Base-by-base conservation (phyloP, 768 basidiomycete species). In the button mushroom (Agaricus bisporus) region DNA sequence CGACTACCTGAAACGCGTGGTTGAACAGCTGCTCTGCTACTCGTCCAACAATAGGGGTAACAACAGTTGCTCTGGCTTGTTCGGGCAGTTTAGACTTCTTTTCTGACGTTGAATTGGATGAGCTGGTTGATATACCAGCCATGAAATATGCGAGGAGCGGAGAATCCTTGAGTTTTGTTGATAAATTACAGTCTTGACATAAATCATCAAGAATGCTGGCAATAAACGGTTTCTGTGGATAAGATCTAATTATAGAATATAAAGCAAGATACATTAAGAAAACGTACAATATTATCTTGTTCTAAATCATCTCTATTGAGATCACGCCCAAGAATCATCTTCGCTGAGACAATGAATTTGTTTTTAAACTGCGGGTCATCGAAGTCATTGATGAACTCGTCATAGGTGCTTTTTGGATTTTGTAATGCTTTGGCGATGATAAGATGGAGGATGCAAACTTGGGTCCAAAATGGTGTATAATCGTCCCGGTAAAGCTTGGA, bases 391-490 rank as follows among this genome's bases (percentile, higher is more conserved):
- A 73, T 53, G 43, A 82, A 81, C 8, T 69, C 63, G 1, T 67
- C 58, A 22, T 74, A 75, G 10, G 69, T 70, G 4, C 75, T 56
- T 10, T 70, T 62, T 1, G 70, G 63, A 45, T 69, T 51, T 4
- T 63, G 60, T 5, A 76, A 56, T 15, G 73, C 68, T 1, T 62
- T 63, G 0, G 66, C 64, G 14, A 81, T 66, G 4, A 82, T 55
- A n/a, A 77, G 64, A 58, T 83, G 76, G 1, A 80, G 66, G 15
- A 83, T 49, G 1, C 70, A 73, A 57, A 84, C 81, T 43, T 67
- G 69, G 8, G 72, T 66, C 73, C 77, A 81, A 53, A 84, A 80
- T 0, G 66, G 55, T 0, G 55, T 55, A 59, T 73, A 87, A 49
- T 73, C 77, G 0, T 70, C 65, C 12, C 48, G 45, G 58, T 88